phyloP scores from a whole-genome alignment of 106 monocot genomes.

The Dactylorhiza incarnata region DNA sequence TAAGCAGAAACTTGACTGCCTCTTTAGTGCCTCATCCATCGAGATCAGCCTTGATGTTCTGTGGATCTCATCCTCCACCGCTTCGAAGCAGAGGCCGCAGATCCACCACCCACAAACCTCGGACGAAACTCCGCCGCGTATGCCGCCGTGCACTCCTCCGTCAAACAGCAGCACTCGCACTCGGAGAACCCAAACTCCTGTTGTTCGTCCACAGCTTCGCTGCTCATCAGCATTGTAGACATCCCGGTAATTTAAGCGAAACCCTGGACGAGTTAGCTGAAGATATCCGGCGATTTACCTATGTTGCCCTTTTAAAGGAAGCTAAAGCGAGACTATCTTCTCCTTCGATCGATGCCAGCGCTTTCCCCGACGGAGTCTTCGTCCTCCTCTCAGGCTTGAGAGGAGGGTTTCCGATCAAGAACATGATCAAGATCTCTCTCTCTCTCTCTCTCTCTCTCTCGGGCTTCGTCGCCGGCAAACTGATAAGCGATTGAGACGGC shows the following conservation, averaged over 20 bases:
- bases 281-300: background rate
- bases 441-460: background rate
- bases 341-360: background rate
- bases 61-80: constrained; percentile 37
- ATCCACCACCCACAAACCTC: constrained; percentile 32
- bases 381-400: background rate
- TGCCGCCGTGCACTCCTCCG: constrained; percentile 41
- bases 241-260: too few species aligned
- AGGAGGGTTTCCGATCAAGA: background rate
- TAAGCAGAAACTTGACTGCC: too few species aligned
- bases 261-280: background rate
- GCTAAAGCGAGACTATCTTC: background rate
- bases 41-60: too few species aligned
- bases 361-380: background rate
- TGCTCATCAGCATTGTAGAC: background rate
- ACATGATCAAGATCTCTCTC: background rate
- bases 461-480: background rate
- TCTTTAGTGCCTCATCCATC: too few species aligned
- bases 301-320: background rate
- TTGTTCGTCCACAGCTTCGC: background rate
- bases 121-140: constrained; percentile 26
- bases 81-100: constrained; percentile 47
- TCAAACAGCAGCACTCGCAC: constrained; percentile 49
- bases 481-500: too few species aligned
- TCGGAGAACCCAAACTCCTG: constrained; percentile 8